These are phyloP conservation scores for Thalassia testudinum DNA, from an alignment of 116 monocot genomes.

Conservation along the genomic window DNA sequence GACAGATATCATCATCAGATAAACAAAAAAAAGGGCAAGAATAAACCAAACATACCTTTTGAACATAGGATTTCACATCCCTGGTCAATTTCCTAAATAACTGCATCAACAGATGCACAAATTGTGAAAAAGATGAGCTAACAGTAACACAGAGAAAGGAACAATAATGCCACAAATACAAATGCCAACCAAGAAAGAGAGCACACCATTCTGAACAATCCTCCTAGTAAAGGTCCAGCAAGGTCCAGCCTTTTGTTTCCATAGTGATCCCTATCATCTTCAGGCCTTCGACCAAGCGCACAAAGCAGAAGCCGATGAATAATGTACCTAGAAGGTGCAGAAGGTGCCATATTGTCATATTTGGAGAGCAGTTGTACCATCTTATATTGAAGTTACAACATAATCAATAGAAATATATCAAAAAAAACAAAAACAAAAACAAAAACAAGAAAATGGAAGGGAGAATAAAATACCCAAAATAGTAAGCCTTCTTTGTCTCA, in stretches of 20 bases:
- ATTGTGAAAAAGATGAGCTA: background rate
- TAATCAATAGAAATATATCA: background rate
- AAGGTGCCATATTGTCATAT: too few relatives aligned
- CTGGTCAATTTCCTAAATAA: constrained; percentile 96
- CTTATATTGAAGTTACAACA: too few relatives aligned
- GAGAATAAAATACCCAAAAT: constrained; percentile 65
- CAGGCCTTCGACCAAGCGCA: constrained; percentile 82
- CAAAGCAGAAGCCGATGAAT: constrained; percentile 91
- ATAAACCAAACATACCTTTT: constrained; percentile 43
- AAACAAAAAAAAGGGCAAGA: background rate
- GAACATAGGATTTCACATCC: constrained; percentile 97
- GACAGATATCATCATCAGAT: background rate
- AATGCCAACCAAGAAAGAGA: background rate
- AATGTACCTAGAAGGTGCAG: constrained; percentile 47
- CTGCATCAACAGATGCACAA: constrained; percentile 31
- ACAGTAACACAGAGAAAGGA: constrained; percentile 4
- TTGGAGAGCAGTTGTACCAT: too few relatives aligned
- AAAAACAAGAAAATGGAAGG: background rate
- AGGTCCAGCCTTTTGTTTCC: constrained; percentile 97
- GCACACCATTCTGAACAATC: constrained; percentile 92
- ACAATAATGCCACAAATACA: background rate
- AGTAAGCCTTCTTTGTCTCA: constrained; percentile 99
- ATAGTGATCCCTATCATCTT: constrained; percentile 99
- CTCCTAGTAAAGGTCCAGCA: constrained; percentile 96
- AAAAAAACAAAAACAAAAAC: background rate